Evolutionary conservation across 345 rosid species (phyloP), one percentile per base, ranked within the genome.

Genomic region (Citrus trifoliata): DNA sequence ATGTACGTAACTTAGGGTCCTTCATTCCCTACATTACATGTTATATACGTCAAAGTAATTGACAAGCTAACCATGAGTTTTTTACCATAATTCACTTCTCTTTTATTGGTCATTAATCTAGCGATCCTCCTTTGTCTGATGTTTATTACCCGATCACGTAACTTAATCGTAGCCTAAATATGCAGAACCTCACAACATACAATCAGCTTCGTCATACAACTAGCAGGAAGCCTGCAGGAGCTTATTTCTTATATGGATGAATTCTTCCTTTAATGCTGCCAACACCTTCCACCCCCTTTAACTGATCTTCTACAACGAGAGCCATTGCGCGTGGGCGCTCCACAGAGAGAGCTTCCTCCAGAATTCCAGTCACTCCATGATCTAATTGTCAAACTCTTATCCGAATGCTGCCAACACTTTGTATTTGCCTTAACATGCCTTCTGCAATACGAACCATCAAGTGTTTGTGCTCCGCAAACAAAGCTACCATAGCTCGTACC

Each of bases 261-360:
- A 67, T 79, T 7, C 58, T 53, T 18, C 19, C 22, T 89, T 46
- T 79, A 84, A 73, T 90, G 94, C 80, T 92, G 96, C 94, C 93
- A 87, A 78, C 94, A 90, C 55, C 83, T 84, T 78, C 83, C 80
- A 58, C 86, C 83, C 75, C 90, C 90, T 65, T 25, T 73, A 30
- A 76, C 81, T 19, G 82, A 70, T 73, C 88, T 88, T 81, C 76
- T 83, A 73, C 92, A 92, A 74, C 72, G 67, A 30, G 84, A 87
- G 37, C 90, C 92, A 75, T 72, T 84, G 67, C 77, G 82, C 32
- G 90, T 83, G 7, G 78, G 69, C 56, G 88, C 91, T 84, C 90
- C 91, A 70, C 95, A 91, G 53, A 73, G 60, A 18, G 80, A n/a
- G 73, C 63, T 30, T 83, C 73, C 38, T 77, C 63, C 75, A 12